A percentile compares a stretch with the other conserved stretches of the same genome.
Conservation (phyloP, 2,329 filamentous ascomycete genomes). For the Talaromyces rugulosus region DNA sequence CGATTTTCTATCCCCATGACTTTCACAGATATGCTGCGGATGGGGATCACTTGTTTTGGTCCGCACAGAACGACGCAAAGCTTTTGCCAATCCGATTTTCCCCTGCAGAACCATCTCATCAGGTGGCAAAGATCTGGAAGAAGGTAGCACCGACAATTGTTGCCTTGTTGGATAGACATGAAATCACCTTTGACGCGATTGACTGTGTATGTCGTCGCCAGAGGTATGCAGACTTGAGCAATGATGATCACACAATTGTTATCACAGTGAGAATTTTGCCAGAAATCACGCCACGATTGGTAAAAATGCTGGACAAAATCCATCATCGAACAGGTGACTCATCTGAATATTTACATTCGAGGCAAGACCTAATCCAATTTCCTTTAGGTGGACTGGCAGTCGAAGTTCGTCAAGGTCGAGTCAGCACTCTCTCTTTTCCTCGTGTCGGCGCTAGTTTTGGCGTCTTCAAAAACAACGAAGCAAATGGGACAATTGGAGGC, state of each 20-base stretch:
- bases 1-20: neutral
- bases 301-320: neutral
- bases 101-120: neutral
- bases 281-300: neutral
- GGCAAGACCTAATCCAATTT: neutral
- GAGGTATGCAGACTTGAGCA: neutral
- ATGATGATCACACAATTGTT: constrained; percentile 6
- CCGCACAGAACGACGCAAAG: neutral
- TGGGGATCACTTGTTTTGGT: neutral
- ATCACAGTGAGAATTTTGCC: constrained; percentile 3
- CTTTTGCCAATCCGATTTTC: neutral
- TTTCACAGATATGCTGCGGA: neutral
- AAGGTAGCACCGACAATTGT: neutral
- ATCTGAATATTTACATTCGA: neutral
- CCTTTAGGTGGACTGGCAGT: neutral
- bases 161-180: neutral
- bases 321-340: neutral
- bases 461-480: neutral
- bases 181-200: constrained; percentile 1
- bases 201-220: constrained; percentile 4
- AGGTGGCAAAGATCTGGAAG: neutral
- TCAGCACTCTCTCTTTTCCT: neutral
- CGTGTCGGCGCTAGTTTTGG: constrained; percentile 4
- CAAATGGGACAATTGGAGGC: constrained; percentile 5
- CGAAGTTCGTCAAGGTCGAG: constrained; percentile 2